Evolutionary conservation across 2,329 filamentous ascomycete species (phyloP), one percentile per base, ranked within the genome.

Genomic region (Lachnellula arida): DNA sequence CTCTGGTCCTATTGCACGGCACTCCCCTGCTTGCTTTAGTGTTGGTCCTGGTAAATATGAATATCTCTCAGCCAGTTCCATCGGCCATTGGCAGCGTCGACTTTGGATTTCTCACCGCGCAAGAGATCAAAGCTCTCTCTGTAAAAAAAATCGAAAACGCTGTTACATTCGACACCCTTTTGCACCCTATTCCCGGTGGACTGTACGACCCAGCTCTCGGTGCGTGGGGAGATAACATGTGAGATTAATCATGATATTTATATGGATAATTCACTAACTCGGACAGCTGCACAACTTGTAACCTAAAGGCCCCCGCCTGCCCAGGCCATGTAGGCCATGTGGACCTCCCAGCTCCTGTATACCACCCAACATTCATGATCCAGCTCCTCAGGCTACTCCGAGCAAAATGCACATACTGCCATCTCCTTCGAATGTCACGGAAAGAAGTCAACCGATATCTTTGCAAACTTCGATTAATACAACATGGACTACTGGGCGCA

Each of bases 351-450:
- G 87, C 92, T 12, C 90, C 89, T 47, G 89, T 97, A 51, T 99
- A 97, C 71, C 93, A 99, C 72, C 90, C 93, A n/a, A 88, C 91
- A 2, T 97, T 97, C 69, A 88, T 99, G 78, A 92, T 97, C 70
- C 92, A 97, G 71, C 82, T 92, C 51, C 82, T 95, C 61, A 87
- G 89, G 46, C 78, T 99, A 46, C 80, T 99, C 19, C 86, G 91
- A 65, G 88, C 90, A 53, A 88, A 93, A 72, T 99, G 94, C 71
- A 81, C 87, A 57, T 97, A 96, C 75, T 99, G 95, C 74, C 87
- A 92, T 69, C 85, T 86, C 55, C 85, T 99, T 63, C 90, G 88
- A 69, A 80, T 97, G 70, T 79, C 87, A n/a, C 82, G 86, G 49
- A 81, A 85, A 52, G 82, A 90, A 59, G 78, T 96, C 60, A 89